These are phyloP conservation scores for Mycena metata DNA, from an alignment of 768 basidiomycete species.

Conservation along the genomic window DNA sequence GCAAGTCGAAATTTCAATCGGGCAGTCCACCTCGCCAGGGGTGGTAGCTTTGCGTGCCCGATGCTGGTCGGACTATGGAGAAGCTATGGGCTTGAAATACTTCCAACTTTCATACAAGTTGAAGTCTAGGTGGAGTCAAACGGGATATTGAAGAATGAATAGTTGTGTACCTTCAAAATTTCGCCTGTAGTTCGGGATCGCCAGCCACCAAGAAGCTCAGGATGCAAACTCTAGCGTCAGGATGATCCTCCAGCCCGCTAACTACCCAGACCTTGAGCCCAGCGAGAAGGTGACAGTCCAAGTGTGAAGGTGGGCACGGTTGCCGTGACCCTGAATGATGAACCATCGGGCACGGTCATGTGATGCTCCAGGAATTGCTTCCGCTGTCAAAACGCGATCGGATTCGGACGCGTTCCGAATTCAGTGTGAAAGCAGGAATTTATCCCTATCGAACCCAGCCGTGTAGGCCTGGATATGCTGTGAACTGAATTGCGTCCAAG, in stretches of 20 bases:
- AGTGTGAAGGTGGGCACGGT: not conserved
- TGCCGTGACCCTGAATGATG: not conserved
- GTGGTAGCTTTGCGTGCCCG: constrained; percentile 10
- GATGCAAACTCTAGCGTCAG: not conserved
- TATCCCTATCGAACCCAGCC: too few relatives aligned
- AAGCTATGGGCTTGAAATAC: constrained; percentile 1
- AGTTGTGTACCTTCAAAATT: not conserved
- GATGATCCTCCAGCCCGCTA: constrained; percentile 1
- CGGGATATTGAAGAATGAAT: not conserved
- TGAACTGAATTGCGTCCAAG: too few relatives aligned
- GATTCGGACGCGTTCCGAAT: too few relatives aligned
- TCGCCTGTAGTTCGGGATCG: constrained; percentile 15
- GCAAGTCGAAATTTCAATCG: not conserved
- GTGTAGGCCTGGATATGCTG: too few relatives aligned
- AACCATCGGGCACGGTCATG: too few relatives aligned
- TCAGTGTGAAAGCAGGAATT: too few relatives aligned
- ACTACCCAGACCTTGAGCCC: not conserved
- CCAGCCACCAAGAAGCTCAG: constrained; percentile 3
- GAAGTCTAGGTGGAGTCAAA: constrained; percentile 14
- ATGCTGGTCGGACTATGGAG: not conserved
- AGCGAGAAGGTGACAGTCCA: not conserved
- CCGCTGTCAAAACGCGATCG: too few relatives aligned
- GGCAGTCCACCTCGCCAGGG: constrained; percentile 25
- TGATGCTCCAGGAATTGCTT: too few relatives aligned
- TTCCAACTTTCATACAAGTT: constrained; percentile 14